These are phyloP conservation scores for Groenewaldozyma auringiensis DNA, from an alignment of 1,139 yeast genomes.

Conservation along the genomic window DNA sequence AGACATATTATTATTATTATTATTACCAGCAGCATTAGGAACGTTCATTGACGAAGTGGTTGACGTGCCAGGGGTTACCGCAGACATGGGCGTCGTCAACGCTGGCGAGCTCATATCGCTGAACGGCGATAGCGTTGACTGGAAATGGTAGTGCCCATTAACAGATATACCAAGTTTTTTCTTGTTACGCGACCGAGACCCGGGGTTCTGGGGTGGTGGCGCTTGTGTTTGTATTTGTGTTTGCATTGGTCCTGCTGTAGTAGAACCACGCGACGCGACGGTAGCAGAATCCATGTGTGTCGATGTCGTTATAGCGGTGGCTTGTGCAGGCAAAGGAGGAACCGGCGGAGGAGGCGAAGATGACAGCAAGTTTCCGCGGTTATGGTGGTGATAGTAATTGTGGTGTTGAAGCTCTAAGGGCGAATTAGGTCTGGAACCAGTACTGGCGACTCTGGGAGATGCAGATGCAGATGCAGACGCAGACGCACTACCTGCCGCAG, in stretches of 20 bases:
- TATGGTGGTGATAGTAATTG: no score
- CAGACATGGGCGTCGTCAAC: not conserved
- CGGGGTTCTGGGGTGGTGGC: not conserved
- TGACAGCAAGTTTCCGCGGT: no score
- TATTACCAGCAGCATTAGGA: not conserved
- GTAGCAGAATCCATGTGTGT: not conserved
- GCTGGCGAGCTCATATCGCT: slow-evolving; percentile 1
- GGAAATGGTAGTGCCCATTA: slow-evolving; percentile 1
- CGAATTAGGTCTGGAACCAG: not conserved
- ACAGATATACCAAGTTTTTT: slow-evolving; percentile 3
- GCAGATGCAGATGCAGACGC: not conserved
- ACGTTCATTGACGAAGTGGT: not conserved
- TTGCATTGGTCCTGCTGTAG: not conserved
- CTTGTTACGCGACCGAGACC: slow-evolving; percentile 1
- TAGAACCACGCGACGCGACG: not conserved
- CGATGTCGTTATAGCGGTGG: not conserved
- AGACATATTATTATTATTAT: no score
- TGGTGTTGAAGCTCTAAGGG: not conserved
- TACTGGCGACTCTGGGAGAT: not conserved
- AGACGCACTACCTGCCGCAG: not conserved
- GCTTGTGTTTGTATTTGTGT: no score
- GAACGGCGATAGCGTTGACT: not conserved
- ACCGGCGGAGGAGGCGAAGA: not conserved
- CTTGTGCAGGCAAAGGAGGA: not conserved
- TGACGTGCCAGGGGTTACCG: not conserved